Evolutionary conservation across 179 eudicot species (phyloP).

Genomic region (Patellifolia procumbens): DNA sequence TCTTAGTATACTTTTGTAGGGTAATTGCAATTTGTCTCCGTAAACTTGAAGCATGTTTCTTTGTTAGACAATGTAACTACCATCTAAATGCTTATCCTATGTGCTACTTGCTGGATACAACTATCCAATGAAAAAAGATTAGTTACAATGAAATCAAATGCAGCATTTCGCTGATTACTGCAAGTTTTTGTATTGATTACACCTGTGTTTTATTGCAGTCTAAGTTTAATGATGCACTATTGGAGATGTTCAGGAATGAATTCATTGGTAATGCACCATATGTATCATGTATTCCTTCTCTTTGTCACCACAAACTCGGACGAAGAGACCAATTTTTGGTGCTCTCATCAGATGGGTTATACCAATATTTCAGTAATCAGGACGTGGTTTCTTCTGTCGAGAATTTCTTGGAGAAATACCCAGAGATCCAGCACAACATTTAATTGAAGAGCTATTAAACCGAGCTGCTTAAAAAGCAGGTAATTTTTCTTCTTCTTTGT

Average conservation of each 20-base stretch:
- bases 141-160: neutral
- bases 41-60: neutral
- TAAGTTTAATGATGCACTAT: slow-evolving; percentile 74
- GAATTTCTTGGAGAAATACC: slow-evolving; percentile 80
- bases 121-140: no score
- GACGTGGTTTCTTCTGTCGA: slow-evolving; percentile 83
- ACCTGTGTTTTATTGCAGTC: slow-evolving; percentile 55
- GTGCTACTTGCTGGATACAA: no score
- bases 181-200: slow-evolving; percentile 15
- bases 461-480: slow-evolving; percentile 99
- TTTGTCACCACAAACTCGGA: slow-evolving; percentile 76
- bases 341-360: slow-evolving; percentile 94
- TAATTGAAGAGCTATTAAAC: slow-evolving; percentile 91
- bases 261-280: slow-evolving; percentile 91
- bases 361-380: slow-evolving; percentile 88
- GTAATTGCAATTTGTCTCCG: neutral
- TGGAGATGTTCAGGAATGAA: slow-evolving; percentile 95
- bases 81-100: no score
- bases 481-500: slow-evolving; percentile 29
- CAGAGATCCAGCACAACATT: slow-evolving; percentile 98
- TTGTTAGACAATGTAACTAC: neutral
- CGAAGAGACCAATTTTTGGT: slow-evolving; percentile 90
- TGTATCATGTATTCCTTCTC: slow-evolving; percentile 83
- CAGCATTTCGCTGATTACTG: neutral
- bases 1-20: neutral